phyloP scores from a whole-genome alignment of 2,329 filamentous ascomycete species.

The Fonsecaea pedrosoi region DNA sequence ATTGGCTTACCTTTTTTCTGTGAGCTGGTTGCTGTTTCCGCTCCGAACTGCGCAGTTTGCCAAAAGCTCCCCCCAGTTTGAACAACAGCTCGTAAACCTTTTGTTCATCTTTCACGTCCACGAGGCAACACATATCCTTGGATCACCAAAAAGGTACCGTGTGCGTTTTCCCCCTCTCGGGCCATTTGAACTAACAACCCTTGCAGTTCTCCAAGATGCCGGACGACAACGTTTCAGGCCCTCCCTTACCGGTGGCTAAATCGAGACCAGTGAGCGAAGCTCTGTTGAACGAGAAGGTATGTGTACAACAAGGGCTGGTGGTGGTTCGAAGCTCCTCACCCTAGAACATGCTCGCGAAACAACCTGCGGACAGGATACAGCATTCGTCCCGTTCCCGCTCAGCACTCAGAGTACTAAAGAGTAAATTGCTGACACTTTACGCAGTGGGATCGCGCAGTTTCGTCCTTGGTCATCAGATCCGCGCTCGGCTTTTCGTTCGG shows the following conservation, averaged over 20 bases:
- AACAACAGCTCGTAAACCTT: conserved; percentile 14
- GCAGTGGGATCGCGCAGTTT: conserved; percentile 98
- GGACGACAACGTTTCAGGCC: conserved; percentile 61
- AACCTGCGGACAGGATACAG: not conserved
- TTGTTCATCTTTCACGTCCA: not conserved
- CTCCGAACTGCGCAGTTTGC: conserved; percentile 7
- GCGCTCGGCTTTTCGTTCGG: conserved; percentile 95
- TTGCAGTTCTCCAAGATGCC: conserved; percentile 57
- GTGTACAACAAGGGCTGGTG: conserved; percentile 16
- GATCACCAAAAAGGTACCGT: conserved; percentile 11
- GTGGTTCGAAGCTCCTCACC: not conserved
- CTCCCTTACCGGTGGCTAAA: conserved; percentile 72
- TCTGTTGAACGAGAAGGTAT: conserved; percentile 98
- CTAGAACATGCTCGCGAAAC: not conserved
- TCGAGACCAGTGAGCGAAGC: conserved; percentile 90
- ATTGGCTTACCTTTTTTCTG: conserved; percentile 24
- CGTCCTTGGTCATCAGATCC: conserved; percentile 95
- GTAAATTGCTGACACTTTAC: conserved; percentile 30
- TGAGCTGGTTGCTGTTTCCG: conserved; percentile 10
- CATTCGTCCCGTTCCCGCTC: not conserved
- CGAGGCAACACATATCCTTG: not conserved
- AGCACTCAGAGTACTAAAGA: not conserved
- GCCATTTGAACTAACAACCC: not conserved
- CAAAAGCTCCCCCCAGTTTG: conserved; percentile 5
- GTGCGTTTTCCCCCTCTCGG: not conserved